phyloP scores from a whole-genome alignment of 2,329 filamentous ascomycete genomes.

The Xylariales sp. region DNA sequence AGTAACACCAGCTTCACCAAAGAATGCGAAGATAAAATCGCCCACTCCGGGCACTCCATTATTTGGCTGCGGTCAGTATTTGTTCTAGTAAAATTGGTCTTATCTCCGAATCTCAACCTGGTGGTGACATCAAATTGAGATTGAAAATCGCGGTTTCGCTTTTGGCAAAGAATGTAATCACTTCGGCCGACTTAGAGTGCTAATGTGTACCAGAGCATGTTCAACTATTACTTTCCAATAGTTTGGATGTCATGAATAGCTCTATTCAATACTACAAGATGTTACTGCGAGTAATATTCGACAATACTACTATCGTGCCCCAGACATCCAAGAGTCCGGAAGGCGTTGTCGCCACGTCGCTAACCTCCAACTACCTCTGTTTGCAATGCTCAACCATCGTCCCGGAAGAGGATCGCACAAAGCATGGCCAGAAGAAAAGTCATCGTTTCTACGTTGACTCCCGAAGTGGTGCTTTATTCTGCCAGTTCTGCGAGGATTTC shows the following conservation, averaged over 20 bases:
- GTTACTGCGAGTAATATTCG: constrained; percentile 66
- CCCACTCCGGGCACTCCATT: constrained; percentile 54
- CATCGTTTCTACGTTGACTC: constrained; percentile 81
- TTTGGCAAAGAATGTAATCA: too few relatives aligned
- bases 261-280: constrained; percentile 69
- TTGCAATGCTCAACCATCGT: constrained; percentile 69
- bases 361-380: constrained; percentile 68
- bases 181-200: not conserved
- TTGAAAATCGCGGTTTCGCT: too few relatives aligned
- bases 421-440: constrained; percentile 64
- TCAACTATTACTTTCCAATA: constrained; percentile 59
- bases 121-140: too few relatives aligned
- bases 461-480: constrained; percentile 69
- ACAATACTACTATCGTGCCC: constrained; percentile 58
- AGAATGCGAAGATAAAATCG: constrained; percentile 56
- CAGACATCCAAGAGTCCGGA: constrained; percentile 61
- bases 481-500: constrained; percentile 77
- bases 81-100: too few relatives aligned
- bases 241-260: constrained; percentile 60
- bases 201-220: constrained; percentile 57
- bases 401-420: constrained; percentile 58
- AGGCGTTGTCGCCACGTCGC: constrained; percentile 52
- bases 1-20: constrained; percentile 30
- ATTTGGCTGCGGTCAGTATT: constrained; percentile 58
- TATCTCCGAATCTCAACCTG: not conserved